These are phyloP conservation scores for Ampelocalamus luodianensis DNA, from an alignment of 176 grass and related monocot species.

Conservation along the genomic window DNA sequence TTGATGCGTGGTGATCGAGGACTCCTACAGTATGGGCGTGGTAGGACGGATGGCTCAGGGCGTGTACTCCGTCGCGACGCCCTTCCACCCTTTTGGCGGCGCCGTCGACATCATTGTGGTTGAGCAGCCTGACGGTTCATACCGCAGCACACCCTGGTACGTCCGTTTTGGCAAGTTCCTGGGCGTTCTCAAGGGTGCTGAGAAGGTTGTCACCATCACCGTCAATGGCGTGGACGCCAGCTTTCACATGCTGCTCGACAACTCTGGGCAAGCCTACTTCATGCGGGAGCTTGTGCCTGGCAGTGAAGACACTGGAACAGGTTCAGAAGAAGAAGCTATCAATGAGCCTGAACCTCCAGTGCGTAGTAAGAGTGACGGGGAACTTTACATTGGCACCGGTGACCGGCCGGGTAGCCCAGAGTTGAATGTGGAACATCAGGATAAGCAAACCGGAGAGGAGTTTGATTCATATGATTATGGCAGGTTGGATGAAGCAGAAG, in stretches of 20 bases:
- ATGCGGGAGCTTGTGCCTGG: constrained; percentile 81
- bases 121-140: constrained; percentile 93
- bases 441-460: constrained; percentile 34
- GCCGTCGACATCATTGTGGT: constrained; percentile 93
- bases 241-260: constrained; percentile 96
- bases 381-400: constrained; percentile 47
- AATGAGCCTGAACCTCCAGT: constrained; percentile 41
- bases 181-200: constrained; percentile 90
- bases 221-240: constrained; percentile 84
- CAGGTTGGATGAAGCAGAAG: constrained; percentile 72
- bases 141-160: constrained; percentile 96
- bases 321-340: constrained; percentile 39
- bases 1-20: constrained; percentile 34
- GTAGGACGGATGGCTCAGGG: constrained; percentile 91
- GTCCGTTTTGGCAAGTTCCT: constrained; percentile 99
- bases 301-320: constrained; percentile 39
- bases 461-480: constrained; percentile 69
- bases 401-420: constrained; percentile 40
- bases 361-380: constrained; percentile 59
- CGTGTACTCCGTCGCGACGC: constrained; percentile 92
- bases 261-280: constrained; percentile 97
- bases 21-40: constrained; percentile 69
- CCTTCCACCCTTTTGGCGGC: constrained; percentile 95
- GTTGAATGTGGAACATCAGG: constrained; percentile 45
- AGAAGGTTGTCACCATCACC: constrained; percentile 89